These are phyloP conservation scores for Ophiostoma sp. DNA, from an alignment of 2,329 filamentous ascomycete species.

Conservation along the genomic window DNA sequence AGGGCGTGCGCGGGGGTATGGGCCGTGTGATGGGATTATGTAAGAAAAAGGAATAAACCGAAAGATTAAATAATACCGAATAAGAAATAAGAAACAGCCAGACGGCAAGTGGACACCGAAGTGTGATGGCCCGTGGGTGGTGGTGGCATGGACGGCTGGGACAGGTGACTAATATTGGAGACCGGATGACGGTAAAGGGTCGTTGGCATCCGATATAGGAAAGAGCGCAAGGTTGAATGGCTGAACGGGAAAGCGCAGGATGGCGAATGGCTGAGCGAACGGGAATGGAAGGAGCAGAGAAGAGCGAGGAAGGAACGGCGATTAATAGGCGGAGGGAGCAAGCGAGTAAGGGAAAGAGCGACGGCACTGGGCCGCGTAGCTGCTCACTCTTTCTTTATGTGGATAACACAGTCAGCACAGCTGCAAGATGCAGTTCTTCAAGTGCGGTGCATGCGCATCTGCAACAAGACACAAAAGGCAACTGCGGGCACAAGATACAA, in stretches of 20 bases:
- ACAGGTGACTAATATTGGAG: not conserved
- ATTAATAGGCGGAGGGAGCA: not conserved
- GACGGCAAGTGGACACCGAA: slow-evolving; percentile 2
- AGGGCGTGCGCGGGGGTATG: no score
- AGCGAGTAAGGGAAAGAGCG: not conserved
- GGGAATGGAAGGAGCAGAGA: not conserved
- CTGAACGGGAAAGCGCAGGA: not conserved
- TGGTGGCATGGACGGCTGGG: not conserved
- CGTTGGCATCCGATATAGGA: slow-evolving; percentile 6
- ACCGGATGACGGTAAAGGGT: not conserved
- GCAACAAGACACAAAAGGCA: not conserved
- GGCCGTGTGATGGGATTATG: no score
- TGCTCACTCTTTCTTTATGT: not conserved
- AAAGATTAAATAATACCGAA: not conserved
- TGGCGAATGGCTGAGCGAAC: not conserved
- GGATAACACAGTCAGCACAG: no score
- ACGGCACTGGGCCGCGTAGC: not conserved
- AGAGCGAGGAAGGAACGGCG: not conserved
- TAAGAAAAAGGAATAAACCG: not conserved
- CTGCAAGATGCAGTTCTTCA: no score
- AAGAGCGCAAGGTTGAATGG: not conserved
- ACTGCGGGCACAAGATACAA: not conserved
- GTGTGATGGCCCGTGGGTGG: not conserved
- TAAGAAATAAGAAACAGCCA: not conserved
- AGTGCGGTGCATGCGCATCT: no score